Conservation (phyloP, 1,284 basidiomycete genomes). For the Papiliotrema fonsecae region DNA sequence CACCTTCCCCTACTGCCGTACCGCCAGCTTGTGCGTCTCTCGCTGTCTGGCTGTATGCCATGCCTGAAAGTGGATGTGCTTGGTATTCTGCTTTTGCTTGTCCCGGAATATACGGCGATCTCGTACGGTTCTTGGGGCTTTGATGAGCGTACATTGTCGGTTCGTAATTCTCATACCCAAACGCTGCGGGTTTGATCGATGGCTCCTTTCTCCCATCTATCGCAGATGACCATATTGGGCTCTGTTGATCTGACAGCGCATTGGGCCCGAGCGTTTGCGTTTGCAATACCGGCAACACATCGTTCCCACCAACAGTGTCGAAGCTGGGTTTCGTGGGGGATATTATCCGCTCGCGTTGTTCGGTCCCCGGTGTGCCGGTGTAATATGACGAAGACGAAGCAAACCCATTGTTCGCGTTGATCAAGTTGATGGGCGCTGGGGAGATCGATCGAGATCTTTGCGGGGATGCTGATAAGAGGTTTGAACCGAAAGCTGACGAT, state of each 20-base stretch:
- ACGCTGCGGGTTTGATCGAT: constrained; percentile 2
- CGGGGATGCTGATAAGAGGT: too few species aligned
- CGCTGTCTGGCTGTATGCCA: constrained; percentile 3
- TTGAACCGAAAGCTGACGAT: too few species aligned
- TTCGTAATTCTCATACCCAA: not conserved
- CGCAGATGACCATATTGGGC: constrained; percentile 3
- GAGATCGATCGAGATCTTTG: not conserved
- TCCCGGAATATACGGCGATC: not conserved
- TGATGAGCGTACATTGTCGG: constrained; percentile 1
- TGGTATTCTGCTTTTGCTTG: not conserved
- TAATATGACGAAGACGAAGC: constrained; percentile 3
- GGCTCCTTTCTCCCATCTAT: constrained; percentile 13
- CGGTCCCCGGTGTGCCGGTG: not conserved
- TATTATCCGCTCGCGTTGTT: constrained; percentile 2
- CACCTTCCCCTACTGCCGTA: too few species aligned
- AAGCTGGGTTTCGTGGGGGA: not conserved
- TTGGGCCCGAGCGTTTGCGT: too few species aligned
- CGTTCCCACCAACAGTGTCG: not conserved
- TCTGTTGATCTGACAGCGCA: too few species aligned
- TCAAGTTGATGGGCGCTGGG: not conserved
- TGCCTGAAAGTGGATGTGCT: not conserved
- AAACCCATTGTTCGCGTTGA: constrained; percentile 1
- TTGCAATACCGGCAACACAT: too few species aligned
- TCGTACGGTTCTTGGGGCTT: not conserved
- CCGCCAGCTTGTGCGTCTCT: constrained; percentile 3